Percentiles rank a stretch among this genome's conserved stretches.
phyloP scores from a whole-genome alignment of 2,329 filamentous ascomycete species.

The Cladophialophora exuberans region DNA sequence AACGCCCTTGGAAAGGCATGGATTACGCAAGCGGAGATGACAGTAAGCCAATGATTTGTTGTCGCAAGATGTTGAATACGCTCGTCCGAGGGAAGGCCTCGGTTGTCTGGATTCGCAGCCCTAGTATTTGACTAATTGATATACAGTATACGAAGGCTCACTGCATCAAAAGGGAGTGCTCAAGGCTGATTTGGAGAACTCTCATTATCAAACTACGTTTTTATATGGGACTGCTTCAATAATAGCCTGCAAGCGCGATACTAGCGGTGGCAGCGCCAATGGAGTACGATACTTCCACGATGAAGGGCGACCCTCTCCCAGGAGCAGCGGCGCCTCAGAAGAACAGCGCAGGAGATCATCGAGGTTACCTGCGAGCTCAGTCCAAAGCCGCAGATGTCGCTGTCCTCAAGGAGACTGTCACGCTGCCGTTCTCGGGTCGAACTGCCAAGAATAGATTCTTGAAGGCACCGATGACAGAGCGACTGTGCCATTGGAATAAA shows the following conservation, averaged over 20 bases:
- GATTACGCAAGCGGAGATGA: too few relatives aligned
- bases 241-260: background rate
- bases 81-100: too few relatives aligned
- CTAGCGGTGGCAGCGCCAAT: background rate
- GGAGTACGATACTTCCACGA: constrained; percentile 29
- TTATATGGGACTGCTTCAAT: too few relatives aligned
- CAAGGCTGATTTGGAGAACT: too few relatives aligned
- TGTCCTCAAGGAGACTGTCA: constrained; percentile 51
- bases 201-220: too few relatives aligned
- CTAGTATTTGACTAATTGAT: too few relatives aligned
- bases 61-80: too few relatives aligned
- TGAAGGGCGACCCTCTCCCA: constrained; percentile 2
- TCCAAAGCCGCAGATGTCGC: constrained; percentile 37
- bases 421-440: constrained; percentile 56
- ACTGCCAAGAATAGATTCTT: constrained; percentile 66
- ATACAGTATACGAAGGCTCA: too few relatives aligned
- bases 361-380: constrained; percentile 19
- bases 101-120: too few relatives aligned
- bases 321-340: constrained; percentile 10
- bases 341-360: background rate
- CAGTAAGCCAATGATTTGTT: too few relatives aligned
- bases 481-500: constrained; percentile 62
- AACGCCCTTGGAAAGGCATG: too few relatives aligned
- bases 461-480: constrained; percentile 70
- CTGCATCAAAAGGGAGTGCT: too few relatives aligned